Percentiles rank a stretch among this genome's conserved stretches.
phyloP scores from a whole-genome alignment of 176 grass and related monocot species.

The Aechmea fasciata region DNA sequence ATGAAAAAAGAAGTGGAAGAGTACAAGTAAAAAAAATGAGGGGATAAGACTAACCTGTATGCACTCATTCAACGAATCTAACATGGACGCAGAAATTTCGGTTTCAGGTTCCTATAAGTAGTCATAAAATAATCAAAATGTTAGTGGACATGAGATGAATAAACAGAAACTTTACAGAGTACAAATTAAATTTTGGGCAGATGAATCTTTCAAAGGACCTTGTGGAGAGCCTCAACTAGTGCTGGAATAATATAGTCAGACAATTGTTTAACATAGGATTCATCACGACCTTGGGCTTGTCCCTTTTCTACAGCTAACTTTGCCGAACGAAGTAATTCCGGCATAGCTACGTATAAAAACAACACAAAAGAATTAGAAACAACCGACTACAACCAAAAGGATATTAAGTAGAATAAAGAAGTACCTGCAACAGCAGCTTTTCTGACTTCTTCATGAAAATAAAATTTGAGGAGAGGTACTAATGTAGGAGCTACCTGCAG shows the following conservation, averaged over 20 bases:
- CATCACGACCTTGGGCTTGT: constrained; percentile 70
- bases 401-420: constrained; percentile 8
- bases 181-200: too few relatives aligned
- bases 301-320: constrained; percentile 93
- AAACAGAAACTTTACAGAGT: not conserved
- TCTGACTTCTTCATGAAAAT: constrained; percentile 98
- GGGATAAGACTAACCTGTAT: constrained; percentile 49
- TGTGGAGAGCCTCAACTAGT: constrained; percentile 93
- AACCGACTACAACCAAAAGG: not conserved
- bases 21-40: not conserved
- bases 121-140: not conserved
- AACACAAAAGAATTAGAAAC: constrained; percentile 9
- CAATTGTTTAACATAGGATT: constrained; percentile 90
- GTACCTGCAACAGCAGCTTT: constrained; percentile 96
- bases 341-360: constrained; percentile 63
- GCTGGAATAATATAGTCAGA: constrained; percentile 96
- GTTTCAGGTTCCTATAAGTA: constrained; percentile 78
- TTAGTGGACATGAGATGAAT: not conserved
- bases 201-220: constrained; percentile 34
- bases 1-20: not conserved
- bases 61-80: constrained; percentile 93
- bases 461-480: constrained; percentile 95
- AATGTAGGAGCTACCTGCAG: constrained; percentile 87
- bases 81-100: constrained; percentile 83
- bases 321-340: constrained; percentile 82